Conservation (phyloP, 371 early-diverging fungal genomes). For the Syncephalastrum contaminatum region DNA sequence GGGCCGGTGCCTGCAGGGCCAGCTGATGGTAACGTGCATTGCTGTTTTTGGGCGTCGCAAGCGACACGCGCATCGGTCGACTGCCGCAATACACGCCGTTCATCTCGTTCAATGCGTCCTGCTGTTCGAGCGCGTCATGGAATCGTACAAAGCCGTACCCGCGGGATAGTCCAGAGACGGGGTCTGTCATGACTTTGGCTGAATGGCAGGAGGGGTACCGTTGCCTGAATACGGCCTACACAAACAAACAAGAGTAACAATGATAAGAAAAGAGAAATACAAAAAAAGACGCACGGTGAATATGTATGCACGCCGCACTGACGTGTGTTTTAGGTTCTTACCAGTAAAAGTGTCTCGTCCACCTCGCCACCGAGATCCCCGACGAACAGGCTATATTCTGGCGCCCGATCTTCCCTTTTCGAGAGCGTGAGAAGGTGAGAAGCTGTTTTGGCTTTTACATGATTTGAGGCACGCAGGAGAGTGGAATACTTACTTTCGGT, state of each 20-base stretch:
- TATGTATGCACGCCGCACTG: too few relatives aligned
- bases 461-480: not conserved
- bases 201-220: slow-evolving; percentile 71
- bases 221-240: slow-evolving; percentile 58
- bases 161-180: slow-evolving; percentile 67
- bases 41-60: slow-evolving; percentile 72
- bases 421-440: slow-evolving; percentile 9
- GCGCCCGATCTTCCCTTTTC: slow-evolving; percentile 52
- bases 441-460: not conserved
- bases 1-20: slow-evolving; percentile 37
- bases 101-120: slow-evolving; percentile 80
- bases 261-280: slow-evolving; percentile 5
- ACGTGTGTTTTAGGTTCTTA: slow-evolving; percentile 26
- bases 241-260: not conserved
- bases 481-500: slow-evolving; percentile 32
- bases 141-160: slow-evolving; percentile 89
- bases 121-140: slow-evolving; percentile 68
- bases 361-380: slow-evolving; percentile 83
- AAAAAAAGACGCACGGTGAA: not conserved
- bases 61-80: slow-evolving; percentile 81
- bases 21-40: slow-evolving; percentile 28
- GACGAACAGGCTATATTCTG: slow-evolving; percentile 85
- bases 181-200: slow-evolving; percentile 84
- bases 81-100: slow-evolving; percentile 71
- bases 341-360: slow-evolving; percentile 71